Base-by-base conservation (phyloP, 1,284 basidiomycete genomes). In the Exobasidium rhododendri region DNA sequence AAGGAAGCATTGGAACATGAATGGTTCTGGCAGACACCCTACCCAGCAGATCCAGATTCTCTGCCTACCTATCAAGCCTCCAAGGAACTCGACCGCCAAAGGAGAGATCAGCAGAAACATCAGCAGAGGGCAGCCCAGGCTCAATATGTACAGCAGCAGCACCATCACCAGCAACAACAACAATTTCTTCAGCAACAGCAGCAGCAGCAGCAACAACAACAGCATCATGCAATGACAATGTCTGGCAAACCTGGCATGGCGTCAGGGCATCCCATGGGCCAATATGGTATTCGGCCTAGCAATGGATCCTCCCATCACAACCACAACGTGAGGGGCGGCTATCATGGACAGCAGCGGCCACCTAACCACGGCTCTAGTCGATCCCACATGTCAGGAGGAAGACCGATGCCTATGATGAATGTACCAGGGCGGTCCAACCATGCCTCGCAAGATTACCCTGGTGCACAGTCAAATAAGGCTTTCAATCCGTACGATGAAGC, bases 21-120 rank as follows among this genome's bases (percentile, higher is more conserved):
- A 24, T 79, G 75, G 75, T 76, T 79, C 54, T 78, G 76, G 73
- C 67, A 56, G 1, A 67, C 70, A 55, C 77, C 77, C 20, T 78
- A 56, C 31, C 75, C 75, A 0, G 76, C 77, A 1, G 75, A 78
- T 59, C 73, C 73, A 7, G 26, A 46, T 24, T 17, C 57, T 26
- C 56, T 78, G 68, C 77, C 77, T n/a, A 74, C 69, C 59, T 78
- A 78, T 58, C 65, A 73, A 44, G 69, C 74, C 14, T 71, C 68
- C 24, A 78, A 78, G 59, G 77, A 78, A 64, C 67, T 77, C 14
- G 77, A 78, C 60, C 55, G 75, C 46, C 59, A 58, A 24, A 45
- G 29, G 59, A 54, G 55, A 24, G 55, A 50, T 6, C 35, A 50
- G 22, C 59, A 43, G 31, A 58, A 58, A 44, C 22, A 50, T 50